Conservation (phyloP, 768 basidiomycete species). For the Clathrus columnatus region DNA sequence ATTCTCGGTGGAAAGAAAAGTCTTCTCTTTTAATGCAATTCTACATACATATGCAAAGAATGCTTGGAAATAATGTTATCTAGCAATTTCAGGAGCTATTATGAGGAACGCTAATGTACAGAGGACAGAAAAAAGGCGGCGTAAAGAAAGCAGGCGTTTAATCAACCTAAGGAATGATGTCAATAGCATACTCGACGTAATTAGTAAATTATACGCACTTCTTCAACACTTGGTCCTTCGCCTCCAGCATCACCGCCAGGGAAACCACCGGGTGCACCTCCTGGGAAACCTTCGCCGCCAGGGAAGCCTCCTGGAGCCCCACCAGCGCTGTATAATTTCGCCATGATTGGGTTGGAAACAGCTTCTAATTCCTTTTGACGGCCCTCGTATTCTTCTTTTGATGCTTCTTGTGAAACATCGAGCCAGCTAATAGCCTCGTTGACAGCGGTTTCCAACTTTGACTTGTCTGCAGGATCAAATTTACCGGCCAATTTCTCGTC, state of each 20-base stretch:
- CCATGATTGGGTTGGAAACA: slow-evolving; percentile 66
- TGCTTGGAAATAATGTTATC: background rate
- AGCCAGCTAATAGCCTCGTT: slow-evolving; percentile 83
- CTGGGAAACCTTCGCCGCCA: slow-evolving; percentile 37
- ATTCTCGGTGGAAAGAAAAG: background rate
- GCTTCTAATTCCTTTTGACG: slow-evolving; percentile 90
- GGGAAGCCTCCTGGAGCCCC: slow-evolving; percentile 25
- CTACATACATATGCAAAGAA: background rate
- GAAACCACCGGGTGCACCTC: slow-evolving; percentile 62
- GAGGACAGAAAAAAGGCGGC: background rate
- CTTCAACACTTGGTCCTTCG: slow-evolving; percentile 86
- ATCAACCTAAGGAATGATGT: background rate
- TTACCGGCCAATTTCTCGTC: slow-evolving; percentile 85
- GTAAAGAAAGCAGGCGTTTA: background rate
- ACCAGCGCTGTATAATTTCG: slow-evolving; percentile 54
- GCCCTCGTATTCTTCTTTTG: slow-evolving; percentile 88
- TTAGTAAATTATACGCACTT: slow-evolving; percentile 36
- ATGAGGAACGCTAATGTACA: no score
- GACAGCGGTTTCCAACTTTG: slow-evolving; percentile 71
- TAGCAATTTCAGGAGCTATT: no score
- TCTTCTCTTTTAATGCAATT: background rate
- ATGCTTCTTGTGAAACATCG: slow-evolving; percentile 78
- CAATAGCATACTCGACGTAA: background rate
- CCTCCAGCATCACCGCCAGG: slow-evolving; percentile 54
- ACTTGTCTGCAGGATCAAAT: slow-evolving; percentile 79